Base-by-base conservation (phyloP, 2,329 filamentous ascomycete species). In the Teratosphaeria nubilosa region DNA sequence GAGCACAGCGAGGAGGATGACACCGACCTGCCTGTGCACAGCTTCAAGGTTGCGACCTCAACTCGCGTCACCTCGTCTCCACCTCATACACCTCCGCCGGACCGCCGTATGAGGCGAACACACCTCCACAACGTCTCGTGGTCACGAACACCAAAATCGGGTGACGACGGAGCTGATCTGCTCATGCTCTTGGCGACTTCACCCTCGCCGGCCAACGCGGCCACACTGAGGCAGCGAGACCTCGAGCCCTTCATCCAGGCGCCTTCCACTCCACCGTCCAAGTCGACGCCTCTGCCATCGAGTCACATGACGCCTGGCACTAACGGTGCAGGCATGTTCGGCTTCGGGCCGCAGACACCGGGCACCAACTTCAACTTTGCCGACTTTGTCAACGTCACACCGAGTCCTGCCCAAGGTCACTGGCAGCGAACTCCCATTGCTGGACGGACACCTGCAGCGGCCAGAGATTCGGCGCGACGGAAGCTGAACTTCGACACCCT, bases 311-410 rank as follows among this genome's bases (percentile, higher is more conserved):
- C 90, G 11, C 89, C 89, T 1, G 85, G 86, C 56, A 86, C 86
- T 48, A 82, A 83, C 61, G 74, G 73, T 25, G 71, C 69, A 45
- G 68, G 69, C 45, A 87, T 85, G 67, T 73, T 86, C 51, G 80
- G 80, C 54, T 80, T 85, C 58, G 62, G 56, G n/a, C 84, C 87
- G 55, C 85, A 83, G 62, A 97, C 92, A 0, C 92, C 92, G 0
- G 86, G 86, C 16, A 88, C 91, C 69, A 83, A 80, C 53, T 95
- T 97, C 74, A 95, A 97, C 76, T 95, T 97, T 75, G 85, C 91
- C 56, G 94, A 99, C 71, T 99, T 96, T 74, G 87, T 97, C 70
- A 96, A 97, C 75, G 92, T 97, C 72, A 96, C 94, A 6, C 94
- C 94, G 0, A 96, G 90, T 69, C 94, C 94, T 22, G 94, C 90